Conservation (phyloP, 257 asterid species). For the Schizonepeta tenuifolia region DNA sequence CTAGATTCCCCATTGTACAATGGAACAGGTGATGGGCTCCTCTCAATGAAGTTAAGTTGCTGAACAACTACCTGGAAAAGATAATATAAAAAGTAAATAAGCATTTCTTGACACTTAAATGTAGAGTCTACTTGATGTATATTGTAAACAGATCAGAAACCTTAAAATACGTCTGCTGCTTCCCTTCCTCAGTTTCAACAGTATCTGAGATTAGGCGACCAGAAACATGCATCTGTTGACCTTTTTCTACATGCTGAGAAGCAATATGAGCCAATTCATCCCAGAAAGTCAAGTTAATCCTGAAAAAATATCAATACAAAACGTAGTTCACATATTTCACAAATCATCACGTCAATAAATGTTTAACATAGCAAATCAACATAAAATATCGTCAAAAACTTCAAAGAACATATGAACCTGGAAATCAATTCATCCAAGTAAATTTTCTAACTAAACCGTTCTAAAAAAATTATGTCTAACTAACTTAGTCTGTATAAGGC, state of each 20-base stretch:
- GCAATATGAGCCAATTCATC: conserved; percentile 84
- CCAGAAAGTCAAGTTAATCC: conserved; percentile 89
- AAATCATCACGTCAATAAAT: conserved; percentile 16
- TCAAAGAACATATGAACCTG: conserved; percentile 9
- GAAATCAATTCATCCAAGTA: background rate
- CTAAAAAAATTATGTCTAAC: background rate
- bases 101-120: conserved; percentile 17
- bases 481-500: background rate
- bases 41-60: conserved; percentile 79
- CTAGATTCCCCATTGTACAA: conserved; percentile 66
- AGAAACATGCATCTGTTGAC: conserved; percentile 75
- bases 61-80: conserved; percentile 81
- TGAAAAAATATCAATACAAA: conserved; percentile 41
- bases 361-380: background rate
- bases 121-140: background rate
- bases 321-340: conserved; percentile 5
- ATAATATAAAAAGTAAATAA: conserved; percentile 18
- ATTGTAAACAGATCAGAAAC: conserved; percentile 39
- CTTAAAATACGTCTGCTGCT: conserved; percentile 88
- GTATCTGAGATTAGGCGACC: conserved; percentile 89
- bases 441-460: background rate
- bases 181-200: conserved; percentile 82
- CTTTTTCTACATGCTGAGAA: conserved; percentile 82
- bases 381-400: conserved; percentile 11
- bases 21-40: conserved; percentile 50